Base-by-base conservation (phyloP, 768 basidiomycete genomes). In the Neoboletus brunneissimus region DNA sequence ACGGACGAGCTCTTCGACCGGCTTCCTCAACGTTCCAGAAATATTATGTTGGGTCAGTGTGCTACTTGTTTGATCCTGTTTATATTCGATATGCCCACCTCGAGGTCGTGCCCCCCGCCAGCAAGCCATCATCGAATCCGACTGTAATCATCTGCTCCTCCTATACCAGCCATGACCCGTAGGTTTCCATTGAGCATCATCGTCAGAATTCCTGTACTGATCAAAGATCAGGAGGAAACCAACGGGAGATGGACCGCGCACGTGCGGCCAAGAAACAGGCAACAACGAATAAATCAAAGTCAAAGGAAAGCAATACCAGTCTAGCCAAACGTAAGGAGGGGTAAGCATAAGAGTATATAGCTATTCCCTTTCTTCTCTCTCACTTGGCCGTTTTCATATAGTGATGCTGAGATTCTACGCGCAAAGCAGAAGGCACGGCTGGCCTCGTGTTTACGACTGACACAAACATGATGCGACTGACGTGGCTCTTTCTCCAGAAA, bases 261-360 rank as follows among this genome's bases (percentile, higher is more conserved):
- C 86, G 83, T 68, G 84, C 87, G 15, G 83, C 84, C 75, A 92
- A 92, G 77, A 91, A 89, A 73, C 72, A 75, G 15, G 79, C 79
- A 1, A 73, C 76, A 8, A 53, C 60, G 15, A 73, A 72, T 51
- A 87, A 85, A 72, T 64, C 70, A 20, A 88, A 88, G 73, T 70
- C 83, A 38, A 91, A 90, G 73, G 88, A 90, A 72, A 88, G 86
- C 64, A 83, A 80, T 12, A 58, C 76, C 1, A 75, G 47, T 46
- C 77, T 91, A 37, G 80, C 82, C 48, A 85, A 88, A 72, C 82
- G 89, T 64, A 87, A 85, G 73, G 89, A 91, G 75, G 77, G 75
- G 89, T 91, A 76, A 73, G 88, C 82, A 66, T 38, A 50, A 42
- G 44, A 34, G 34, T 32, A 55, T 51, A 56, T 47, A 54, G 49